Evolutionary conservation across 495 filamentous ascomycete genomes (phyloP), one percentile per base, ranked within the genome.

Genomic region (Hypoxylon lenormandii): DNA sequence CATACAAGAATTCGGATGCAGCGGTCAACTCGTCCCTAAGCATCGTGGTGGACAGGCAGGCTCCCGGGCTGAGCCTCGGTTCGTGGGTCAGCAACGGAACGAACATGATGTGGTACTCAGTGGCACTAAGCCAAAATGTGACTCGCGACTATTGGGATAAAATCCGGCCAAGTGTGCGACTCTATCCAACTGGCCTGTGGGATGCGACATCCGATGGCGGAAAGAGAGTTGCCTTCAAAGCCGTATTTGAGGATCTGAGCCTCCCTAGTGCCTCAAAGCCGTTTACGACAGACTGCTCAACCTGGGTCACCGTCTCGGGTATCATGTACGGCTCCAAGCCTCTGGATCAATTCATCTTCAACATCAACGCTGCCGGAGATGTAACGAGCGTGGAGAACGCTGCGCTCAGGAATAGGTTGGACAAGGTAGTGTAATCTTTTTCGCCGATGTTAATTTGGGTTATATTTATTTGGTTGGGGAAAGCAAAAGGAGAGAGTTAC

Each of bases 31-130:
- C 81, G 7, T 76, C 80, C 2, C 54, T 84, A 3, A 80, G 77
- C 4, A 70, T 86, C 30, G 63, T 72, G 40, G 74, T 76, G n/a
- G 74, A 80, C 50, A 13, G 49, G 3, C 51, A 51, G 16, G 72
- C 73, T 7, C 80, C 82, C 0, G 85, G 83, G 0, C 74, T 87
- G 1, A 70, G 74, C 10, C 73, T 88, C 19, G 64, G 72, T 0
- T 56, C 72, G 21, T 87, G 82, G 82, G 75, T 85, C 43, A 81
- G 77, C 71, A 85, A 87, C 65, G 77, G 82, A 21, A 84, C 81
- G 4, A 74, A 82, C 52, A 72, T 83, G 50, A 53, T 80, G 19
- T 69, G 73, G 51, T 59, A 75, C 13, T 70, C 73, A 0, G 69
- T 79, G 5, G 80, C 72, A 10, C 66, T 78, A 16, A 67, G 61